Base-by-base conservation (phyloP, 2,329 filamentous ascomycete species). In the Orbilia javanica region DNA sequence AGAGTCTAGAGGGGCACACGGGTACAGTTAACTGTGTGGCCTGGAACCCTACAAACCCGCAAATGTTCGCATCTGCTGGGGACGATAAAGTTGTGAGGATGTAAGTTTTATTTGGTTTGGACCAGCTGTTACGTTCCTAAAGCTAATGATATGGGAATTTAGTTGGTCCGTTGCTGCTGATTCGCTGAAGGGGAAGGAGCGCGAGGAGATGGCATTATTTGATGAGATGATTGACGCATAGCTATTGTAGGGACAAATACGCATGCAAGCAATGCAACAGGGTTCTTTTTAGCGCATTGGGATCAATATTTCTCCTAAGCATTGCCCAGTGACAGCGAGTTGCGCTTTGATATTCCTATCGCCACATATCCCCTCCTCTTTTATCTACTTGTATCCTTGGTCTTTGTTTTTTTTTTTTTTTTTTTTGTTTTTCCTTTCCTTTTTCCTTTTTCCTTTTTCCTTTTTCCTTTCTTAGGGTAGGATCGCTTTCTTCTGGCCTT, bases 61-160 rank as follows among this genome's bases (percentile, higher is more conserved):
- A 89, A 79, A 91, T 97, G 86, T 93, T 97, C 84, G 96, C 94
- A 15, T 95, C 94, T 11, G 95, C 93, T 74, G 94, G 95, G 18
- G 96, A 99, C 83, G 96, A 98, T 82, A 87, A 88, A 67, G 90
- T 88, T 83, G 91, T 98, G 80, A 91, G 91, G 85, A 94, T 99
- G 92, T 97, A 86, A 87, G 92, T 86, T 76, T 15, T n/a, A n/a
- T 48, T 13, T 39, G 8, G 8, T 34, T 8, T 11, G 36, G 10
- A 7, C 6, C 10, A 6, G 6, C 3, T 46, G 11, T 31, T 27
- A 11, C 34, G 18, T 60, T 31, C 3, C 27, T 29, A 8, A 31
- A 13, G 60, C 70, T 77, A 42, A 70, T 29, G 1, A n/a, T 22
- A 15, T 22, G 15, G n/a, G 4, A 36, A 20, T 64, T 13, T 70